These are phyloP conservation scores for Rachicladosporium sp. DNA, from an alignment of 2,329 filamentous ascomycete species.

Conservation along the genomic window DNA sequence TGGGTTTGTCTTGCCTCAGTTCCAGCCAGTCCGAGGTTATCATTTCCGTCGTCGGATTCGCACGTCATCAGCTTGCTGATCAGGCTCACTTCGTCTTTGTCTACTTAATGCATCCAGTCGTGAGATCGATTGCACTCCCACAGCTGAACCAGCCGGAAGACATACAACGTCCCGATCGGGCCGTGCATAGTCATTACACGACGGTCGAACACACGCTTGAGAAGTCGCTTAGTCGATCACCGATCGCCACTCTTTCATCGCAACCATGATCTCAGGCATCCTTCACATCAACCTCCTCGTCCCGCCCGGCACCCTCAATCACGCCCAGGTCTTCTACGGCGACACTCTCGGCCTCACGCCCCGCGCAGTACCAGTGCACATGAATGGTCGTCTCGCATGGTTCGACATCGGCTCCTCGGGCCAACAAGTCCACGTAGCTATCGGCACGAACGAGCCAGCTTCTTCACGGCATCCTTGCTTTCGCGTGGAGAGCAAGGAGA, in stretches of 20 bases:
- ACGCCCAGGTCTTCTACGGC: conserved; percentile 44
- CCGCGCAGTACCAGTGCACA: conserved; percentile 40
- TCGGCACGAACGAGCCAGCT: conserved; percentile 31
- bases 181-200: no score
- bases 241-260: background rate
- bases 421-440: conserved; percentile 46
- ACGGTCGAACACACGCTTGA: no score
- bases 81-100: no score
- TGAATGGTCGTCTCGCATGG: conserved; percentile 43
- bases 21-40: no score
- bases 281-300: conserved; percentile 50
- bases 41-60: no score
- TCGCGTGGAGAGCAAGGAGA: conserved; percentile 35
- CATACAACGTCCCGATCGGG: no score
- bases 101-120: no score
- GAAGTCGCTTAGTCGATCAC: no score
- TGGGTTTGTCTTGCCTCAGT: no score
- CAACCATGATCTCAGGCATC: conserved; percentile 39
- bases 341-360: conserved; percentile 43
- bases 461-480: conserved; percentile 49
- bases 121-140: no score
- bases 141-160: no score
- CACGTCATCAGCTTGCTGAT: no score
- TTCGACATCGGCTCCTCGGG: conserved; percentile 45
- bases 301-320: conserved; percentile 38